Conservation (phyloP, 2,329 filamentous ascomycete species). For the Cladobotryum mycophilum region DNA sequence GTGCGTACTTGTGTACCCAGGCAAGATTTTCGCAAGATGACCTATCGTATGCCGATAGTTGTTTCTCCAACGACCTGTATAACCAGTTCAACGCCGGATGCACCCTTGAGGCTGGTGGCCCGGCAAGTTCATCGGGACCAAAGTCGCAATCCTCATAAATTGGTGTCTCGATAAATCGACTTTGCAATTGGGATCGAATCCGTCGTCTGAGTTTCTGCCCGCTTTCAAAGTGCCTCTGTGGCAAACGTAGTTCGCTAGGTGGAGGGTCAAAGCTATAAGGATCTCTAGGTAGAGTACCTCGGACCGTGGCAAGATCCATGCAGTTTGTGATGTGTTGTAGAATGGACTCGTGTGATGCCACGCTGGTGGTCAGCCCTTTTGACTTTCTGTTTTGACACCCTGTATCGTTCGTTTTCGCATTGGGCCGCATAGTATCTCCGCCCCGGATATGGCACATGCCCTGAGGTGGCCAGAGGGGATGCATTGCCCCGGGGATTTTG, state of each 20-base stretch:
- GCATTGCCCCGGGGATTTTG: constrained; percentile 59
- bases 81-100: constrained; percentile 57
- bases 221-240: constrained; percentile 51
- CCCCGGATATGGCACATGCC: constrained; percentile 60
- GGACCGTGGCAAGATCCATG: constrained; percentile 23
- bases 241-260: constrained; percentile 46
- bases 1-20: constrained; percentile 86
- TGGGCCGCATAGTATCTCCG: constrained; percentile 6
- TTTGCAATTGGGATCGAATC: constrained; percentile 41
- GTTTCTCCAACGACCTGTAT: constrained; percentile 52
- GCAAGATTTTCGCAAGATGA: constrained; percentile 64
- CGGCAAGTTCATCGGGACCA: constrained; percentile 32
- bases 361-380: constrained; percentile 40
- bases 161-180: constrained; percentile 12
- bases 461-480: constrained; percentile 66
- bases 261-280: constrained; percentile 38
- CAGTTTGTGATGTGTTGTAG: constrained; percentile 24
- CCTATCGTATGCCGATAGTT: constrained; percentile 73
- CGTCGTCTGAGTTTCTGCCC: constrained; percentile 47
- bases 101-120: constrained; percentile 15
- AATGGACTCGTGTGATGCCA: constrained; percentile 38
- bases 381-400: constrained; percentile 34
- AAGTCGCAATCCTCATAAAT: constrained; percentile 14
- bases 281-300: constrained; percentile 22
- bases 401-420: not conserved